Evolutionary conservation across 208 protist species (phyloP), one percentile per base, ranked within the genome.

Genomic region (Crithidia expoeki): DNA sequence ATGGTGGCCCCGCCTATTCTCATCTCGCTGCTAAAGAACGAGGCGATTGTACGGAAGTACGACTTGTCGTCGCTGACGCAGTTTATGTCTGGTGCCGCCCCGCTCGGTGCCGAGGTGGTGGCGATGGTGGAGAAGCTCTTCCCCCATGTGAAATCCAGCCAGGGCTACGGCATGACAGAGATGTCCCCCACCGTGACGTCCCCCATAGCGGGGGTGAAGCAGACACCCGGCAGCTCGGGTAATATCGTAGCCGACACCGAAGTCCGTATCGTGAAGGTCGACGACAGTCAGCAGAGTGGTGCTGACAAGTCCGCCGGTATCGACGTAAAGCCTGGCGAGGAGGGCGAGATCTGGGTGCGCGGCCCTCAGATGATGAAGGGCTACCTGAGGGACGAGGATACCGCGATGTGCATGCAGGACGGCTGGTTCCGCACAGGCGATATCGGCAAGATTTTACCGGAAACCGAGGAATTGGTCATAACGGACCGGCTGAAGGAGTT

Each of bases 401-500:
- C 64, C 30, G 61, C 21, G 21, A 52, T 70, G 57, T 61, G 63
- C 17, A 84, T 94, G 25, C 68, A 79, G 34, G 85, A 90, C 42
- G 85, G 81, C n/a, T 94, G 74, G 71, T 72, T 85, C 47, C 83
- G 78, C 53, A 95, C 89, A 23, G 89, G 90, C 49, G 90, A 95
- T 58, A 90, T 95, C 58, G 86, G 80, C 30, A 59, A 74, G 28
- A 62, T 82, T 21, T 84, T 93, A 46, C 68, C 50, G 3, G 59
- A 70, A 16, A 83, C 71, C 4, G 68, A 74, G 32, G 64, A 86
- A 28, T 52, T 85, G 21, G 68, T 76, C 53, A 89, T 94, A 61
- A 75, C 74, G 28, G 91, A 94, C 68, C 83, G 93, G 55, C 59
- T 91, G 46, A 97, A 97, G 75, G 92, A 96, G 66, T 74, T 97